Evolutionary conservation across 805 yeast genomes (phyloP), one percentile per base, ranked within the genome.

Genomic region (Kluyveromyces aestuarii): DNA sequence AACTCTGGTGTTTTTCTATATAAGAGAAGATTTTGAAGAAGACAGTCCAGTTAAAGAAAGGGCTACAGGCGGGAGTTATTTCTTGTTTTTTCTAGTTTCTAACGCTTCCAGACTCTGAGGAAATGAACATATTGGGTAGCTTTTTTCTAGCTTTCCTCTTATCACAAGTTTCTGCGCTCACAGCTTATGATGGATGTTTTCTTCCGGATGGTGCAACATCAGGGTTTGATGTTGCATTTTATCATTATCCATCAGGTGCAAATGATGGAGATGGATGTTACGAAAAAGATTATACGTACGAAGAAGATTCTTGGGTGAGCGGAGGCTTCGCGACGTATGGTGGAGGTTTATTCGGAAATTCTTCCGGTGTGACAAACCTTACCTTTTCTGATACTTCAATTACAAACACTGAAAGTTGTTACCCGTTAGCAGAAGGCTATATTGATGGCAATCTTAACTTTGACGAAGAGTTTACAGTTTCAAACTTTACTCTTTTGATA

Each of bases 401-500:
- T 30, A 10, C 11, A 30, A 3, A 11, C 11, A 11, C 35, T 30
- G 35, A 30, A 11, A 30, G 14, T 30, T 30, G 35, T 30, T 30
- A 11, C 35, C 35, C 11, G 14, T 10, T 30, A 11, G 35, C 14
- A 11, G 35, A 30, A 30, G 35, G 35, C 14, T 11, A 10, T 30
- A 13, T 30, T 30, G 35, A 30, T 30, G 35, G 7, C 14, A 30
- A 30, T 30, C 35, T 30, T 10, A 30, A 30, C 35, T 30, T 30
- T 30, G 35, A 30, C 14, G 35, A 30, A 3, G 14, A 30, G 14
- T 30, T 30, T 30, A 30, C 35, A 30, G 35, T 30, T 30, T 30
- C 55, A 10, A 57, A 59, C 44, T 58, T 55, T 37, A 49, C 61
- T 27, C 49, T 64, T 56, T 54, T 53, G 38, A 51, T 57, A 17